phyloP scores from a whole-genome alignment of 768 basidiomycete genomes.

The Lactarius pseudohatsudake region DNA sequence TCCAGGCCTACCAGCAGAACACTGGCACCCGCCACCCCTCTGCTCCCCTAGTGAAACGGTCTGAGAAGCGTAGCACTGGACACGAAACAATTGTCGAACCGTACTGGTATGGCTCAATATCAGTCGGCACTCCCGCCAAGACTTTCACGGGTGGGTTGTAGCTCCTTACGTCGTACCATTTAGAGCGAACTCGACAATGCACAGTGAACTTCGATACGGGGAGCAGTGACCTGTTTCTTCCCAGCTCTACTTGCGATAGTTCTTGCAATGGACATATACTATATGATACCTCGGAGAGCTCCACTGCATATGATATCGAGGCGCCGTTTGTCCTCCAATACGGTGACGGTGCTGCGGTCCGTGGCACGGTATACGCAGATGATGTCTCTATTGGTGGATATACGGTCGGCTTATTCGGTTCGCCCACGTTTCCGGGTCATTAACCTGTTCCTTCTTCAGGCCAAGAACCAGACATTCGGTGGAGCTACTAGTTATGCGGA shows the following conservation, averaged over 20 bases:
- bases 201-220: slow-evolving; percentile 43
- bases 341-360: slow-evolving; percentile 41
- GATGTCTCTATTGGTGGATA: slow-evolving; percentile 42
- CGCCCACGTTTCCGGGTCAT: not conserved
- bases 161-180: not conserved
- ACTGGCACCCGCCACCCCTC: not conserved
- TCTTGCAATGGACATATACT: slow-evolving; percentile 32
- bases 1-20: slow-evolving; percentile 10
- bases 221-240: slow-evolving; percentile 38
- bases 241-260: slow-evolving; percentile 33
- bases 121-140: slow-evolving; percentile 18
- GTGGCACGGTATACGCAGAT: slow-evolving; percentile 45
- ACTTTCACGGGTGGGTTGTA: slow-evolving; percentile 7
- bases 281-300: slow-evolving; percentile 11
- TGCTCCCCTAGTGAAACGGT: not conserved
- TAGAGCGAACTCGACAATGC: too few species aligned
- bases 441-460: not conserved
- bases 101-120: slow-evolving; percentile 17
- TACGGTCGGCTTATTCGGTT: slow-evolving; percentile 25
- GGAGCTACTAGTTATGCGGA: slow-evolving; percentile 41
- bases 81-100: not conserved
- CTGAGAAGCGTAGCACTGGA: not conserved
- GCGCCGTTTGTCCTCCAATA: slow-evolving; percentile 31
- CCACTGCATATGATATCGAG: slow-evolving; percentile 29
- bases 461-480: slow-evolving; percentile 44